phyloP scores from a whole-genome alignment of 371 early-diverging fungal genomes.

The Coemansia sp. region DNA sequence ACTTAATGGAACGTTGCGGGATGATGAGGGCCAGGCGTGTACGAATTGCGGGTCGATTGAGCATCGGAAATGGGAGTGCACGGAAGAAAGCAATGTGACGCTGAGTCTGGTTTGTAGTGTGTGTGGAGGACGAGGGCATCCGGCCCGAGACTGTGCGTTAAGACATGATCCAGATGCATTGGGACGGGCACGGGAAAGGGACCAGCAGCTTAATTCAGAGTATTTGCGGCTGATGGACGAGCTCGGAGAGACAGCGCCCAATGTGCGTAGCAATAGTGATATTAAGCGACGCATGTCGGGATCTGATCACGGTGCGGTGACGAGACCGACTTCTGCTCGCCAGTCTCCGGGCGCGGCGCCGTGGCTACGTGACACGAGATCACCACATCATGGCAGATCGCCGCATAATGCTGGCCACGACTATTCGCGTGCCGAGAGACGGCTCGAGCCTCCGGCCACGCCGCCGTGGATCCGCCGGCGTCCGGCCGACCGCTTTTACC shows the following conservation, averaged over 20 bases:
- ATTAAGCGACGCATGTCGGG: background rate
- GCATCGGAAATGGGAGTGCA: constrained; percentile 90
- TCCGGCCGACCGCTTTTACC: constrained; percentile 18
- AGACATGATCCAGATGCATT: constrained; percentile 56
- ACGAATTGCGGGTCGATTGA: constrained; percentile 89
- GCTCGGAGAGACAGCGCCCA: constrained; percentile 60
- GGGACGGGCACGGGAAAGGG: constrained; percentile 81
- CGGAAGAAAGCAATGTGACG: constrained; percentile 85
- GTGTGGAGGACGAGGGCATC: constrained; percentile 90
- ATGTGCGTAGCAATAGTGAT: background rate
- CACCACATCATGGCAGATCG: constrained; percentile 16
- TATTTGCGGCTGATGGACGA: constrained; percentile 89
- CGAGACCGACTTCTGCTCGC: background rate
- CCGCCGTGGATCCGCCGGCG: constrained; percentile 45
- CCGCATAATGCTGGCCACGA: constrained; percentile 5
- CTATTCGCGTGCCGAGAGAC: background rate
- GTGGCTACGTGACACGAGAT: constrained; percentile 29
- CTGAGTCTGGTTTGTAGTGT: constrained; percentile 82
- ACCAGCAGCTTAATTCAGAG: constrained; percentile 84
- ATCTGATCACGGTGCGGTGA: background rate
- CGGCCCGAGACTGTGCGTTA: constrained; percentile 74
- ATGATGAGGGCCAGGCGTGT: constrained; percentile 93
- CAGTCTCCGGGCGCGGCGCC: constrained; percentile 28
- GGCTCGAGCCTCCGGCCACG: constrained; percentile 26
- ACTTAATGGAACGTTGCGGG: constrained; percentile 92